phyloP scores from a whole-genome alignment of 2,329 filamentous ascomycete genomes.

The Nothopassalora personata region DNA sequence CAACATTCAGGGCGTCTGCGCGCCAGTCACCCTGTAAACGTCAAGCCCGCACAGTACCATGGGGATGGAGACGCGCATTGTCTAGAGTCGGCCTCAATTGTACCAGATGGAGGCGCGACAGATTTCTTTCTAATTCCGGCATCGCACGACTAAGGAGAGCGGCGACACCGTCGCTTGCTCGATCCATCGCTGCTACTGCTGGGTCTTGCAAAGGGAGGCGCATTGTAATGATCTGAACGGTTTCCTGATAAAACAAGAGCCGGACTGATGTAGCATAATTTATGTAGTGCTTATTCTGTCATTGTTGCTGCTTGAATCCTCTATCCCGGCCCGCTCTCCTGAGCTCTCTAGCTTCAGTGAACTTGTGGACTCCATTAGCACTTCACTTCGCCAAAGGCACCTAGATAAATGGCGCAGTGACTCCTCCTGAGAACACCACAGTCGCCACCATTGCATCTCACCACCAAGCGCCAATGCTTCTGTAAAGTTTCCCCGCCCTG shows the following conservation, averaged over 20 bases:
- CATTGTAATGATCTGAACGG: slow-evolving; percentile 3
- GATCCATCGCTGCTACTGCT: neutral
- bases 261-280: slow-evolving; percentile 1
- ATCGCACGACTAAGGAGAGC: neutral
- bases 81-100: slow-evolving; percentile 1
- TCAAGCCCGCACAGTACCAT: neutral
- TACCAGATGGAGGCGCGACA: slow-evolving; percentile 2
- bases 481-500: neutral
- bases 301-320: neutral
- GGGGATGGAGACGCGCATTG: neutral
- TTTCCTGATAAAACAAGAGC: neutral
- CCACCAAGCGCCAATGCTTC: neutral
- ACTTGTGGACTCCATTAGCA: neutral
- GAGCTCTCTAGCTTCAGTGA: neutral
- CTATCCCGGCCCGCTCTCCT: no score
- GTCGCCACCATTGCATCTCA: neutral
- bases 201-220: slow-evolving; percentile 4
- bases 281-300: slow-evolving; percentile 3
- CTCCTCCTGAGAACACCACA: no score
- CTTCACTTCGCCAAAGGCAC: no score
- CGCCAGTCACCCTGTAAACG: neutral
- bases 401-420: no score
- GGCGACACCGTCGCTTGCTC: neutral
- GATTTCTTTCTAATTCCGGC: slow-evolving; percentile 3
- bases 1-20: neutral